These are phyloP conservation scores for Hyphopichia wangnamkhiaoensis DNA, from an alignment of 1,139 yeast genomes.

Conservation along the genomic window DNA sequence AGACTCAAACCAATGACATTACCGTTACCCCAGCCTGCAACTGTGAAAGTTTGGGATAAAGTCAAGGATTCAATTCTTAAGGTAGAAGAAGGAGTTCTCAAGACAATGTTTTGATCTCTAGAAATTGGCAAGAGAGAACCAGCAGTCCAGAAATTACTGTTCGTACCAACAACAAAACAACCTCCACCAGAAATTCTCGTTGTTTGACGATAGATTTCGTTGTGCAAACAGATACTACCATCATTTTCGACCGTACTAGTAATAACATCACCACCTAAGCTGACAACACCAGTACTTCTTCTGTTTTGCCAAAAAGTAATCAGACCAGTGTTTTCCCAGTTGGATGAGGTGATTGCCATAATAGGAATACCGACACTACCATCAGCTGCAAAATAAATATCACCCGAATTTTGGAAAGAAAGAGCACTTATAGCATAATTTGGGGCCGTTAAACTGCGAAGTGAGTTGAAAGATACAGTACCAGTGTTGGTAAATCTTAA, in stretches of 20 bases:
- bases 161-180: conserved; percentile 16
- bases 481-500: conserved; percentile 20
- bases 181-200: conserved; percentile 16
- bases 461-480: conserved; percentile 22
- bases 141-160: conserved; percentile 13
- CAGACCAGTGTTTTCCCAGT: conserved; percentile 16
- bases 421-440: conserved; percentile 19
- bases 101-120: conserved; percentile 12
- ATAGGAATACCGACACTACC: conserved; percentile 20
- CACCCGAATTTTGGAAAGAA: conserved; percentile 29
- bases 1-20: conserved; percentile 16
- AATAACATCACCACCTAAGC: conserved; percentile 20
- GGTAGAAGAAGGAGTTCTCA: conserved; percentile 8
- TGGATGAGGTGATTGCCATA: conserved; percentile 11
- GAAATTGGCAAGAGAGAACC: conserved; percentile 9
- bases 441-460: conserved; percentile 18
- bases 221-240: conserved; percentile 18
- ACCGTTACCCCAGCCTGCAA: conserved; percentile 22
- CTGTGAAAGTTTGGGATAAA: conserved; percentile 20
- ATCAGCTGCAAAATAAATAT: conserved; percentile 27
- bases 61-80: conserved; percentile 15
- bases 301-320: conserved; percentile 16
- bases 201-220: conserved; percentile 14
- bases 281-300: conserved; percentile 19
- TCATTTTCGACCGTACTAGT: conserved; percentile 10